Evolutionary conservation across 1,284 basidiomycete species (phyloP), one percentile per base, ranked within the genome.

Genomic region (Meripilus lineatus): DNA sequence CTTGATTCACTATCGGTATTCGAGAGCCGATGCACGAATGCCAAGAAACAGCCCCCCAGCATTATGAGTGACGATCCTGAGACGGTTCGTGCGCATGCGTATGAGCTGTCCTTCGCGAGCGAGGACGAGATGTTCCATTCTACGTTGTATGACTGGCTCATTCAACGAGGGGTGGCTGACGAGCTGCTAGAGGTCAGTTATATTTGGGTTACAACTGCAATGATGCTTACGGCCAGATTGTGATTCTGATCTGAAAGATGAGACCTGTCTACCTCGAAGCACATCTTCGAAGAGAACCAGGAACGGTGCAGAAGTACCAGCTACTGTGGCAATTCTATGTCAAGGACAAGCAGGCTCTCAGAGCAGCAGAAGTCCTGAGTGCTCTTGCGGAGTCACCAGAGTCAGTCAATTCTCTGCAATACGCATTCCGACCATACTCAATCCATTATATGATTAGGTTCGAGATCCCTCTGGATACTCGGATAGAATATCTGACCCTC

Each of bases 301-400:
- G 77, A 2, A 84, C 83, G 1, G 79, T 86, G 8, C 75, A 88
- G 53, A 90, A 95, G 60, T 86, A 84, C 56, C 91, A 99, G 58
- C 65, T 99, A 5, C 68, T 99, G 3, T 99, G 96, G 95, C 92
- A 97, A 59, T 95, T 89, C 66, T 96, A 97, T 59, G 91, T 95
- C 39, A 90, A 94, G 57, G 86, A 89, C 55, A 87, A 89, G 1
- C 84, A 91, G 52, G 87, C 87, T 42, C 63, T 92, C 36, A 75
- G 83, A 32, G 95, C 96, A 1, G 93, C 95, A 2, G 83, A 89
- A 59, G 86, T 96, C 2, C 77, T 99, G 38, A 77, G 78, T n/a
- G 74, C 79, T 20, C 70, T 99, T 40, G 95, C 96, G 20, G 88
- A 93, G 52, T 86, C 91, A n/a, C 75, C 75, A 2, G 77, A 87